Conservation (phyloP, 108 stramenopile species). For the Skeletonema menzelii region DNA sequence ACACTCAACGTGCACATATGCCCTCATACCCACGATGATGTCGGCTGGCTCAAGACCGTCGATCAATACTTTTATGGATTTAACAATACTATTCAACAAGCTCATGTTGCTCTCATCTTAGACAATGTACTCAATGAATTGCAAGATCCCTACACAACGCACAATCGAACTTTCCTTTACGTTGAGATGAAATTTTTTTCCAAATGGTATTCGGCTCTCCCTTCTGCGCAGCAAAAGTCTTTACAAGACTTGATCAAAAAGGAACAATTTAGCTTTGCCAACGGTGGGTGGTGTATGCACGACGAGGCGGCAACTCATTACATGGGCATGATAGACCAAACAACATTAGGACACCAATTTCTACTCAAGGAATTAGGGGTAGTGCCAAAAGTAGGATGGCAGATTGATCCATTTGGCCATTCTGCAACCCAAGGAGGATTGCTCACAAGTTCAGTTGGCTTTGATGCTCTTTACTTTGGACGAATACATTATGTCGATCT, state of each 20-base stretch:
- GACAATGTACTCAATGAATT: constrained; percentile 74
- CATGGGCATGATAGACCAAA: constrained; percentile 97
- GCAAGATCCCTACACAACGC: constrained; percentile 47
- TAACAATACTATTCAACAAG: constrained; percentile 83
- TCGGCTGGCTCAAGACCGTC: constrained; percentile 94
- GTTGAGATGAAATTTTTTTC: constrained; percentile 94
- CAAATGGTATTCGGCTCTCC: constrained; percentile 91
- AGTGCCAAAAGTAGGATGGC: constrained; percentile 92
- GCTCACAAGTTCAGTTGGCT: constrained; percentile 78
- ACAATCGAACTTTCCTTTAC: constrained; percentile 90
- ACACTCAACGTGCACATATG: constrained; percentile 88
- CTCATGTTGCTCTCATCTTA: constrained; percentile 84
- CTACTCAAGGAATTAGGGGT: constrained; percentile 78
- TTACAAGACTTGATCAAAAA: constrained; percentile 69
- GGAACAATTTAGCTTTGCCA: constrained; percentile 85
- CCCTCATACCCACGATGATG: constrained; percentile 93
- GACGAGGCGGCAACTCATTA: constrained; percentile 94
- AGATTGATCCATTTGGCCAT: constrained; percentile 98
- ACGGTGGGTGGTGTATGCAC: constrained; percentile 99
- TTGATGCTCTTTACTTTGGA: constrained; percentile 93
- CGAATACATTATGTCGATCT: constrained; percentile 96
- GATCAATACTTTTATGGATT: constrained; percentile 92
- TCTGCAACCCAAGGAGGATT: constrained; percentile 89
- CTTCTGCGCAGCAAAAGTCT: constrained; percentile 33
- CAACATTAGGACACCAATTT: constrained; percentile 91